Base-by-base conservation (phyloP, 1,139 yeast species). In the Komagataea norvegica region DNA sequence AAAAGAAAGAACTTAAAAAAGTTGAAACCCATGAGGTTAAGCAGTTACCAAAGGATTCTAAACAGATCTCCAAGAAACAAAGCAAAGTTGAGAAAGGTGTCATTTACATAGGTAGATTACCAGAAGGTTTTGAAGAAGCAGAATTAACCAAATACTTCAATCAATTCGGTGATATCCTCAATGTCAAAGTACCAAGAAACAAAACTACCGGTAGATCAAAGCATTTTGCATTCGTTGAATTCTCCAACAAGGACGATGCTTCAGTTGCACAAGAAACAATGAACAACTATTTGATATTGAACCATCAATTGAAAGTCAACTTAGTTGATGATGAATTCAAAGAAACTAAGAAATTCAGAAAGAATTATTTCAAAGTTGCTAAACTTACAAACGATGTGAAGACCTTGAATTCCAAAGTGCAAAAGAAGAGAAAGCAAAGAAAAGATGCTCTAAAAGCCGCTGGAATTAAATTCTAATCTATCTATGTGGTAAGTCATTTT, bases 171-270 rank as follows among this genome's bases (percentile, higher is more conserved):
- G 78, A 75, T 31, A 79, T 91, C 44, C 68, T 77, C 37, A 78
- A 87, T 51, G 70, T 88, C 41, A 77, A 91, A 51, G 64, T 91
- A 43, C 85, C 96, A 29, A 77, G 97, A 59, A 89, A 86, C 68
- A 88, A 84, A 60, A 84, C 81, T 60, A 80, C 95, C 4, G 98
- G 98, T 33, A 78, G 80, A 45, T 81, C 96, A 16, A 89, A 88
- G 65, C 97, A 89, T 62, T 93, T 80, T 61, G 98, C 89, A 10
- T 91, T 86, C 60, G 67, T 91, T 38, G 96, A 89, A 63, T 91
- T 91, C 55, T 76, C 72, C 35, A 72, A 77, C 43, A 59, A 63
- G 27, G 85, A 79, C 34, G 94, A 85, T 43, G 97, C 97, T 36
- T 73, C 77, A 49, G 71, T 88, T 44, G 98, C 96, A 2, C 84